Evolutionary conservation across 192 early-diverging fungal species (phyloP).

Genomic region (Podila horticola): DNA sequence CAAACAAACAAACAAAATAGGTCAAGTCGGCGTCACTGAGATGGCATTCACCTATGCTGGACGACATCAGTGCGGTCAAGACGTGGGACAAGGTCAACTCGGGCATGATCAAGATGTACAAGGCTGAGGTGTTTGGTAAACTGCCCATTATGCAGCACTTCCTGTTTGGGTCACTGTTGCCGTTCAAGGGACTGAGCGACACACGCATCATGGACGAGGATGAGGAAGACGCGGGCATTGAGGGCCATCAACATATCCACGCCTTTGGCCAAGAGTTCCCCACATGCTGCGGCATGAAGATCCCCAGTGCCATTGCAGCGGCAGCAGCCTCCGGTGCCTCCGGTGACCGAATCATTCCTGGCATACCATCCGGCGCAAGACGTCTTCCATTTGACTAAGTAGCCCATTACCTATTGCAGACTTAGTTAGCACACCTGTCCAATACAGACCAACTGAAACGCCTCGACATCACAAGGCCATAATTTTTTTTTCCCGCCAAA

Average conservation of each 20-base stretch:
- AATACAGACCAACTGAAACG: conserved; percentile 4
- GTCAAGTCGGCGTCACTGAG: conserved; percentile 75
- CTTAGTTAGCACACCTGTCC: neutral
- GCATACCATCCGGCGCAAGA: conserved; percentile 27
- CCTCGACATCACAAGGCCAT: neutral
- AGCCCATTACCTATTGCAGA: neutral
- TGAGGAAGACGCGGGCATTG: conserved; percentile 62
- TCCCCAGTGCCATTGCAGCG: conserved; percentile 86
- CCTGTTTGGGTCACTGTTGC: conserved; percentile 88
- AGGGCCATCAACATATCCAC: conserved; percentile 69
- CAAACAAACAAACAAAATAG: conserved; percentile 13
- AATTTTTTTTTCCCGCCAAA: neutral
- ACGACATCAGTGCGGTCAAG: conserved; percentile 87
- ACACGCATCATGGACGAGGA: conserved; percentile 42
- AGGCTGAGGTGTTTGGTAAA: conserved; percentile 91
- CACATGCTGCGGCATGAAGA: conserved; percentile 81
- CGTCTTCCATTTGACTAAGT: conserved; percentile 54
- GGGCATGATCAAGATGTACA: conserved; percentile 97
- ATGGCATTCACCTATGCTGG: conserved; percentile 96
- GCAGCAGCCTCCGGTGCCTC: conserved; percentile 55
- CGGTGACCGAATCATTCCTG: conserved; percentile 25
- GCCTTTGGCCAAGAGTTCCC: conserved; percentile 85
- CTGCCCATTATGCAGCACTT: conserved; percentile 99
- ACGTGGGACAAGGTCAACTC: conserved; percentile 92
- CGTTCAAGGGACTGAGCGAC: conserved; percentile 70